Base-by-base conservation (phyloP, 2,329 filamentous ascomycete genomes). In the Clarireedia monteithiana region DNA sequence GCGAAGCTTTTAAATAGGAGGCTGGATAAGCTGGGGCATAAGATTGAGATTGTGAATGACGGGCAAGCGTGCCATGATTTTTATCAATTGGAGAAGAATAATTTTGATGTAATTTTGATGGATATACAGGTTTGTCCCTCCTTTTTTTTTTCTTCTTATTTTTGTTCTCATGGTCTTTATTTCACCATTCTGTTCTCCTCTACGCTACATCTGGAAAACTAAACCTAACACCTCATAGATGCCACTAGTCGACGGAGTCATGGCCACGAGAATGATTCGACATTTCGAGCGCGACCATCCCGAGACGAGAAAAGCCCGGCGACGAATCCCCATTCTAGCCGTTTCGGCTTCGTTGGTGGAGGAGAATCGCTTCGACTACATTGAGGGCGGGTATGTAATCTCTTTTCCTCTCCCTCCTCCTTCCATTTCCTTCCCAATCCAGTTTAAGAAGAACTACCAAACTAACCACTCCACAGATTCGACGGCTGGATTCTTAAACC, bases 401-500 rank as follows among this genome's bases (percentile, higher is more conserved):
- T 7, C 17, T 1, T 7, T 9, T 30, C 27, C 4, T 10, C 20
- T 3, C 26, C 15, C 9, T 14, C 15, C 23, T 7, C 9, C 17
- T 20, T 46, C 9, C 2, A 20, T 3, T n/a, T 24, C 27, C 27
- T 9, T 30, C 27, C 27, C 3, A 30, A 15, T 15, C 10, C 10
- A 4, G 14, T 14, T 15, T 14, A 4, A n/a, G 0, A 48, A 12
- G 12, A 23, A 6, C 3, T 27, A 20, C 20, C 5, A 48, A 17
- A 30, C 34, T 53, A 53, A 54, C 14, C 14, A 5, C 4, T 42
- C 1, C n/a, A 83, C 6, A 91, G 91, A 0, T 95, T 96, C 63
- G 90, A 95, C 62, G 91, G 87, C 23, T 95, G 90, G 90, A 91
- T 96, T 27, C 73, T 95, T 56, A 95, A 95, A 66, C 90, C 90